Percentiles rank a stretch among this genome's conserved stretches.
Conservation (phyloP, 306 rosid species). For the Castanospermum australe region DNA sequence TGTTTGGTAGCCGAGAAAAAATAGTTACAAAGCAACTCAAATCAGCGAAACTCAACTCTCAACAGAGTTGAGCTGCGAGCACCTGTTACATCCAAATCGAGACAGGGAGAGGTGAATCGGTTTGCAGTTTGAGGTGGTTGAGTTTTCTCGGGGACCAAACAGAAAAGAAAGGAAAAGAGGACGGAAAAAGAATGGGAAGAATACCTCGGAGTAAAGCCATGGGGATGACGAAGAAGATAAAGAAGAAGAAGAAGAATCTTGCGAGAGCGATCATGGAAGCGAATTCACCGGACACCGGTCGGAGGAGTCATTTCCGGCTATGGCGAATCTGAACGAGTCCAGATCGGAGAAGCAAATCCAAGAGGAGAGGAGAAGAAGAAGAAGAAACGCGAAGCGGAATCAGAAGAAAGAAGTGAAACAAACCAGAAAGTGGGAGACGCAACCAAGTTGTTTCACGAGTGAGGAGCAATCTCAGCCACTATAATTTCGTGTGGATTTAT, state of each 20-base stretch:
- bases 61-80: conserved; percentile 19
- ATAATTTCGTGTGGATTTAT: conserved; percentile 51
- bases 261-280: conserved; percentile 29
- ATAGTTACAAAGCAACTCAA: conserved; percentile 25
- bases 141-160: conserved; percentile 65
- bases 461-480: conserved; percentile 87
- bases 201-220: conserved; percentile 55
- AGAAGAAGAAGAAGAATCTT: conserved; percentile 4
- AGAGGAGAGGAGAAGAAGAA: background rate
- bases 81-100: conserved; percentile 33
- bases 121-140: background rate
- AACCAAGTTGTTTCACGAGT: conserved; percentile 20
- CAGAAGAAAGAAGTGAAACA: background rate
- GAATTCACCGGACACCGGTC: conserved; percentile 34
- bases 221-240: conserved; percentile 13
- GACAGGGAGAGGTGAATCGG: conserved; percentile 14
- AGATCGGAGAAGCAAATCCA: conserved; percentile 27
- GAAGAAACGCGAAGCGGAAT: background rate
- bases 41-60: conserved; percentile 24
- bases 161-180: background rate
- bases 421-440: conserved; percentile 6
- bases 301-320: conserved; percentile 46
- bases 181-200: background rate
- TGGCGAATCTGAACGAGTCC: conserved; percentile 19
- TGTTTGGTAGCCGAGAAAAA: conserved; percentile 62